Base-by-base conservation (phyloP, 192 early-diverging fungal genomes). In the Coemansia sp. region DNA sequence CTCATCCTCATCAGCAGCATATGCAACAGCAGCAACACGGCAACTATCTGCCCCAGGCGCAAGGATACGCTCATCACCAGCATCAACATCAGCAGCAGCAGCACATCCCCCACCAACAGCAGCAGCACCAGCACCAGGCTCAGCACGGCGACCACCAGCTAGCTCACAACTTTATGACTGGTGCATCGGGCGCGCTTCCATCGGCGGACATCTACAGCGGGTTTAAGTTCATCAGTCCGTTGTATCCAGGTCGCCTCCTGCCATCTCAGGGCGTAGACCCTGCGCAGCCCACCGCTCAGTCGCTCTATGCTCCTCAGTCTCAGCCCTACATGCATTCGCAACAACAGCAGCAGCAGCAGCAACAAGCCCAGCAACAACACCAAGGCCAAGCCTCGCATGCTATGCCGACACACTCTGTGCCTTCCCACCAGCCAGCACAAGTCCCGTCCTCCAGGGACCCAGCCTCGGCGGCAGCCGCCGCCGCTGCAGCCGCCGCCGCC, bases 201-300 rank as follows among this genome's bases (percentile, higher is more conserved):
- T 63, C 72, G 27, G 46, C 72, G 14, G 76, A 82, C 17, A 51
- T 83, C 11, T 83, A 76, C 46, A 50, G 69, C 36, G 63, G 68
- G 31, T 75, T 83, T 62, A 83, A 83, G 73, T 78, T 83, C 32
- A 83, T 83, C 66, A 83, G 45, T 58, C 75, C 76, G n/a, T 63
- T 78, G 39, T 83, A 83, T 36, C 64, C 66, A 1, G 72, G 69
- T 17, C 80, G 80, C 12, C 59, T 78, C n/a, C 39, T 83, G 4
- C 69, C 74, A 23, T 45, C 72, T 5, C 73, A 72, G 60, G 32
- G 39, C 15, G 39, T 59, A 15, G 73, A 63, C 23, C 64, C 72
- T 0, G 36, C 73, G 0, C 68, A 70, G 6, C 63, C 48, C 4
- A 12, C 46, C 3, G 42, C 68, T 4, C 61, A 61, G 41, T 42